A percentile compares a stretch with the other conserved stretches of the same genome.
phyloP scores from a whole-genome alignment of 2,329 filamentous ascomycete genomes.

The Pyricularia grisea region DNA sequence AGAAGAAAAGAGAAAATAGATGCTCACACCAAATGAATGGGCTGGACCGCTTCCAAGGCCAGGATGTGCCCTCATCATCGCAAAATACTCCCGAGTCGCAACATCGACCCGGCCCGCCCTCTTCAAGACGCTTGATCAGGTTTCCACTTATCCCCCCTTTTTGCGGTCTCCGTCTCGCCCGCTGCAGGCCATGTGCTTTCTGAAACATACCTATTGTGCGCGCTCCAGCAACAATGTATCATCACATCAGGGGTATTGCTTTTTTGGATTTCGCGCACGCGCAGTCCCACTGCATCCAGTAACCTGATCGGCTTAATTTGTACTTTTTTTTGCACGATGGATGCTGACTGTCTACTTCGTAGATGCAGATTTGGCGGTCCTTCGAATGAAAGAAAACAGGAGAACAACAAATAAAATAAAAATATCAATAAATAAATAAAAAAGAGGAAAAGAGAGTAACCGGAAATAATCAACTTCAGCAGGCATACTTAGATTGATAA shows the following conservation, averaged over 20 bases:
- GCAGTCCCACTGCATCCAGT: background rate
- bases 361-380: background rate
- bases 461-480: background rate
- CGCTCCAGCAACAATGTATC: background rate
- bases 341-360: background rate
- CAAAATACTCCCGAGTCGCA: background rate
- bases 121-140: background rate
- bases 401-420: too few species aligned
- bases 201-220: background rate
- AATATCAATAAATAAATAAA: too few species aligned
- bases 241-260: background rate
- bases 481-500: background rate
- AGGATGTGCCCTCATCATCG: background rate
- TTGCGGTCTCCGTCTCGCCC: background rate
- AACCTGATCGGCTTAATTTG: background rate
- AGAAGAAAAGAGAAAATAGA: background rate
- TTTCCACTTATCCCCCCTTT: background rate
- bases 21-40: background rate
- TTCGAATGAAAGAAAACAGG: background rate
- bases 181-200: background rate
- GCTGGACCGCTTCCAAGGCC: background rate
- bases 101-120: background rate
- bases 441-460: background rate
- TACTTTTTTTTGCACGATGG: background rate
- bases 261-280: background rate